Evolutionary conservation across 2,329 filamentous ascomycete species (phyloP).

Genomic region (Aspergillus hiratsukae): DNA sequence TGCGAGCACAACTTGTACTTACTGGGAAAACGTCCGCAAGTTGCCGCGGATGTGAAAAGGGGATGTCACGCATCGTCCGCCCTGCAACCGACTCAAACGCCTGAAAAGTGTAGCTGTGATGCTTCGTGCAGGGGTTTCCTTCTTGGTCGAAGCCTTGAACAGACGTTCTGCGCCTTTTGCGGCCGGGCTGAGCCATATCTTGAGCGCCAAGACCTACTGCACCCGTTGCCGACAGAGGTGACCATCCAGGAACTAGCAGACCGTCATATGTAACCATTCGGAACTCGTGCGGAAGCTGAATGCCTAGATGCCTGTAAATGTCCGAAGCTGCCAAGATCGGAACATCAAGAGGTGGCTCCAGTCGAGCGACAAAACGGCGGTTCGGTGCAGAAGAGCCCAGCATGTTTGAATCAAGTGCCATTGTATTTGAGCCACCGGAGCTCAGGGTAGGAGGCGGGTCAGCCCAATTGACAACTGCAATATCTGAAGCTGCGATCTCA

Average conservation of each 20-base stretch:
- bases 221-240: slow-evolving; percentile 15
- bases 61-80: slow-evolving; percentile 38
- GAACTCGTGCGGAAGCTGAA: slow-evolving; percentile 38
- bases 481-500: slow-evolving; percentile 19
- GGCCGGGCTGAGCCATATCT: slow-evolving; percentile 22
- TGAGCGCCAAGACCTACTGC: slow-evolving; percentile 23
- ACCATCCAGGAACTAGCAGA: slow-evolving; percentile 33
- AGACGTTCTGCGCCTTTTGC: slow-evolving; percentile 30
- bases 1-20: neutral
- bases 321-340: slow-evolving; percentile 39
- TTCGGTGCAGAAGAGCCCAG: slow-evolving; percentile 35
- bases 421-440: slow-evolving; percentile 29
- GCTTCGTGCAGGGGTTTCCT: slow-evolving; percentile 25
- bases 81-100: slow-evolving; percentile 39
- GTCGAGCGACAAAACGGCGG: slow-evolving; percentile 41
- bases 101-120: slow-evolving; percentile 43
- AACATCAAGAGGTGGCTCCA: slow-evolving; percentile 41
- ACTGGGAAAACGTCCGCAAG: slow-evolving; percentile 40
- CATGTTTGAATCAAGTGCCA: slow-evolving; percentile 37
- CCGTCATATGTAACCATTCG: slow-evolving; percentile 37
- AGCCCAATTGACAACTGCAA: slow-evolving; percentile 34
- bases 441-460: slow-evolving; percentile 37
- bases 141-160: slow-evolving; percentile 30
- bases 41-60: slow-evolving; percentile 44
- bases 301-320: slow-evolving; percentile 38